Conservation (phyloP, 1,284 basidiomycete species). For the Sporisorium sorghi region DNA sequence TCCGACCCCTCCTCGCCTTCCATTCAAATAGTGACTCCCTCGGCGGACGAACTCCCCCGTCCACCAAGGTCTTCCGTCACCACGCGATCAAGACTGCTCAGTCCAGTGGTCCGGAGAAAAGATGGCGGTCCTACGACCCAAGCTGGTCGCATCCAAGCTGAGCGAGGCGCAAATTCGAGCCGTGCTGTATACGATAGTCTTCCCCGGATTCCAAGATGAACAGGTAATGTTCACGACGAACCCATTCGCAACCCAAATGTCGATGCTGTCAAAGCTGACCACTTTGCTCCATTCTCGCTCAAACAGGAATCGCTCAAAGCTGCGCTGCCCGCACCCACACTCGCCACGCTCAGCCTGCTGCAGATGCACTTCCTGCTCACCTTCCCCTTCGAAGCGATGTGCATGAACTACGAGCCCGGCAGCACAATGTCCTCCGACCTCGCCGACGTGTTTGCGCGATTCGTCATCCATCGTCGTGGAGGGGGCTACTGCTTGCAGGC, state of each 20-base stretch:
- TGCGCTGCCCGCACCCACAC: conserved; percentile 14
- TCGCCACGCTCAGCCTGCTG: conserved; percentile 27
- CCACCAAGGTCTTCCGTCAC: too few relatives aligned
- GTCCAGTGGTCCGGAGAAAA: neutral
- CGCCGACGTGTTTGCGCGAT: conserved; percentile 23
- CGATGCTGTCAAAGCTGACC: neutral
- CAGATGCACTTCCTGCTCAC: conserved; percentile 41
- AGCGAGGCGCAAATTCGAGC: conserved; percentile 26
- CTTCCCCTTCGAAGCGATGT: conserved; percentile 48
- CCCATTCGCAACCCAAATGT: too few relatives aligned
- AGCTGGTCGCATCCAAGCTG: conserved; percentile 15
- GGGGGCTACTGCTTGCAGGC: conserved; percentile 54
- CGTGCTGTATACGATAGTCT: conserved; percentile 20
- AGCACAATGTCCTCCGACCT: conserved; percentile 12
- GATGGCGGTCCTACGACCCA: conserved; percentile 23
- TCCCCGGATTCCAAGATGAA: conserved; percentile 29
- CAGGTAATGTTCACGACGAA: too few relatives aligned
- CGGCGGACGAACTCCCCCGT: too few relatives aligned
- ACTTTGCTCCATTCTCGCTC: too few relatives aligned
- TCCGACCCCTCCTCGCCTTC: too few relatives aligned
- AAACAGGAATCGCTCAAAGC: neutral
- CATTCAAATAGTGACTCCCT: too few relatives aligned
- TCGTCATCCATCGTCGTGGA: conserved; percentile 6
- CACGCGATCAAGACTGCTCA: too few relatives aligned
- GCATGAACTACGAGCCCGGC: conserved; percentile 43